Base-by-base conservation (phyloP, 371 early-diverging fungal genomes). In the Entomophthora muscae region DNA sequence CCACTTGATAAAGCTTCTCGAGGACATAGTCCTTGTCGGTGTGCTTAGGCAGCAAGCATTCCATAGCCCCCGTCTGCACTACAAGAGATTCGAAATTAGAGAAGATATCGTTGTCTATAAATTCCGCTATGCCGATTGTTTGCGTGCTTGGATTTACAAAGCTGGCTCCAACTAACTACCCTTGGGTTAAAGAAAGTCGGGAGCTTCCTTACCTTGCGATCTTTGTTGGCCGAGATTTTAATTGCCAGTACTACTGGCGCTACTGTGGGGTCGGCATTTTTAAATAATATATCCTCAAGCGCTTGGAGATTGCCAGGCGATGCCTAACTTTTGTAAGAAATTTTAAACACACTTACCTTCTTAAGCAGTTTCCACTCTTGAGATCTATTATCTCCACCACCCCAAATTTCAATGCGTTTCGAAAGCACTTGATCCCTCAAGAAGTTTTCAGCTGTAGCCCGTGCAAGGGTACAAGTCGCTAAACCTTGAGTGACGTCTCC, bases 301-400 rank as follows among this genome's bases (percentile, higher is more conserved):
- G 81, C 83, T 67, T 88, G 85, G 57, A 94, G 69, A 64, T 95
- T 93, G 23, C 97, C 97, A 1, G 97, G 97, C 1, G 95, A 93
- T 2, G 95, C 95, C 76, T 76, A 63, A 30, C 29, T 2, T 32
- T 7, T 22, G 32, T 27, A 27, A 5, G 32, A 31, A 13, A 52
- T 62, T 13, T 7, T n/a, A 1, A 3, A 60, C n/a, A 60, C 17
- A 30, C 26, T 24, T 52, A 57, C 21, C 12, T 54, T 27, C 27
- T 42, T 53, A 56, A 56, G 28, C 21, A 63, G 12, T 56, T 21
- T 24, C 32, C 32, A 52, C 22, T n/a, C 1, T 31, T 62, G 3
- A 26, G 54, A 58, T 32, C 66, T 68, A 63, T 70, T 76, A 63
- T 68, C 73, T 53, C 65, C 70, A 33, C 78, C 81, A 1, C 71